Evolutionary conservation across 2,329 filamentous ascomycete species (phyloP).

Genomic region (Neofusicoccum umdonicola): DNA sequence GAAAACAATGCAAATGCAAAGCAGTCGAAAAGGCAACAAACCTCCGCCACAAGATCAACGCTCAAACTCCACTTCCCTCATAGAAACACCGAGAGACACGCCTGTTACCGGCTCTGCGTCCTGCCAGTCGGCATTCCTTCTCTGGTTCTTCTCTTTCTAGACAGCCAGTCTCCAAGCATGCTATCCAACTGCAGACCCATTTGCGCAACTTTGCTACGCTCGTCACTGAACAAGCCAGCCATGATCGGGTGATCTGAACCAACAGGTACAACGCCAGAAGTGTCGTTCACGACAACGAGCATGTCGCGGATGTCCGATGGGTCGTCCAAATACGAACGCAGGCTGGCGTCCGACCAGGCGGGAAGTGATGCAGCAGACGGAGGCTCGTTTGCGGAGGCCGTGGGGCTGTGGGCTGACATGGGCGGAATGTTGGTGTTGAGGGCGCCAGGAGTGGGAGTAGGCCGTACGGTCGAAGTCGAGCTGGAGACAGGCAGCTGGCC

Average conservation of each 20-base stretch:
- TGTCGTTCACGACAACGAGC: conserved; percentile 88
- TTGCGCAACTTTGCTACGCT: conserved; percentile 80
- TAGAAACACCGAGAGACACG: not conserved
- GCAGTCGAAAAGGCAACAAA: not conserved
- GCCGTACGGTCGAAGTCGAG: conserved; percentile 21
- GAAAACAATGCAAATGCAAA: not conserved
- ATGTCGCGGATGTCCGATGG: conserved; percentile 85
- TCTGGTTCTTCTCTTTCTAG: conserved; percentile 38
- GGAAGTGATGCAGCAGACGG: conserved; percentile 55
- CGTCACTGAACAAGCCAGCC: conserved; percentile 76
- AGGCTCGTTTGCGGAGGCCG: conserved; percentile 50
- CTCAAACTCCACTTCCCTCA: not conserved
- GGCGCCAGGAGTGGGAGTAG: conserved; percentile 20
- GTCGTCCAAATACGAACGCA: conserved; percentile 89
- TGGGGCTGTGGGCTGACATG: conserved; percentile 20
- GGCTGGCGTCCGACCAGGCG: conserved; percentile 81
- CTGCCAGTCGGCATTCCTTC: not conserved
- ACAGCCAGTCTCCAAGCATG: conserved; percentile 78
- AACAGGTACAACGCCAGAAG: conserved; percentile 75
- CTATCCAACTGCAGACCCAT: conserved; percentile 89
- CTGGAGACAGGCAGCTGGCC: conserved; percentile 25
- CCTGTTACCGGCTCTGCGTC: not conserved
- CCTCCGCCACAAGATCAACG: not conserved
- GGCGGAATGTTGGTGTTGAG: conserved; percentile 29
- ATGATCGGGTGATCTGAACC: conserved; percentile 83